Conservation (phyloP, 208 protist species). For the Wallacemonas rigidus region DNA sequence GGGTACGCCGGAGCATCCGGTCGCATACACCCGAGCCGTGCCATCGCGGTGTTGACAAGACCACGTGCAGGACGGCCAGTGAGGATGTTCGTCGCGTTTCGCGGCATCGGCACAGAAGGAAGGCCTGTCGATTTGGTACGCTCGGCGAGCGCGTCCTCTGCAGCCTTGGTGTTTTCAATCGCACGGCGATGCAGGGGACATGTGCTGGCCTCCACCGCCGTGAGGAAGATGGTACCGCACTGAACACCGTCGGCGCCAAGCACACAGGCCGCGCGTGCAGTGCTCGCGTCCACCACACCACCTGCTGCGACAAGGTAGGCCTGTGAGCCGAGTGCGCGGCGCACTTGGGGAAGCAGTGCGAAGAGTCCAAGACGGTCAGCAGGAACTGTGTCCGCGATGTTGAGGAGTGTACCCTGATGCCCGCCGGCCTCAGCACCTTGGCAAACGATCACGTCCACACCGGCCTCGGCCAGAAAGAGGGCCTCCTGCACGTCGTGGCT, state of each 20-base stretch:
- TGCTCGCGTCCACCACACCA: conserved; percentile 34
- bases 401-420: conserved; percentile 35
- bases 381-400: background rate
- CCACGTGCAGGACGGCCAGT: conserved; percentile 24
- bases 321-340: conserved; percentile 11
- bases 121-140: background rate
- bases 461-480: conserved; percentile 21
- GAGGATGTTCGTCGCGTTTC: conserved; percentile 22
- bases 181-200: conserved; percentile 20
- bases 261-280: conserved; percentile 26
- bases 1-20: conserved; percentile 24
- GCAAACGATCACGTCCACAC: conserved; percentile 35
- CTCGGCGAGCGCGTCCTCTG: background rate
- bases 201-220: conserved; percentile 25
- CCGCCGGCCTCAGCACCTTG: conserved; percentile 46
- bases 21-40: conserved; percentile 23
- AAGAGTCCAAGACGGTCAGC: conserved; percentile 30
- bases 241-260: conserved; percentile 40
- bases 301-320: conserved; percentile 38
- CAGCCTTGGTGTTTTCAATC: conserved; percentile 9
- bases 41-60: conserved; percentile 25
- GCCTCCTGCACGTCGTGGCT: conserved; percentile 36
- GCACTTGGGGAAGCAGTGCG: conserved; percentile 38
- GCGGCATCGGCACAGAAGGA: background rate
- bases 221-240: conserved; percentile 40